phyloP scores from a whole-genome alignment of 352 stramenopile genomes.

The Globisporangium okanoganense region DNA sequence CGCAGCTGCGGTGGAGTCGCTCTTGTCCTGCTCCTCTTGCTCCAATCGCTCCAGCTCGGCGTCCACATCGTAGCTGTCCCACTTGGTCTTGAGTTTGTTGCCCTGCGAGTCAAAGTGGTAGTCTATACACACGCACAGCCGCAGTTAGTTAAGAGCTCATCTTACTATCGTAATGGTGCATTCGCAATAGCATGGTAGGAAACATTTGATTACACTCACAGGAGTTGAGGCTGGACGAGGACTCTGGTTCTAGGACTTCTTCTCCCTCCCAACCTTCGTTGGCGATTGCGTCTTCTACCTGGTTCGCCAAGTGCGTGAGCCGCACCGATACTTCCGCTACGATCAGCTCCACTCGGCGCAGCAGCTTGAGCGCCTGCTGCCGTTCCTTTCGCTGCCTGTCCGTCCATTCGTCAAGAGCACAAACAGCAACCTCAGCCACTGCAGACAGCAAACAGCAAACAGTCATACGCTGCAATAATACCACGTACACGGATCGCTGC shows the following conservation, averaged over 20 bases:
- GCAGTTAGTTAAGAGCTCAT: not conserved
- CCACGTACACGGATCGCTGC: slow-evolving; percentile 29
- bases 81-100: slow-evolving; percentile 87
- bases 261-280: slow-evolving; percentile 30
- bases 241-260: slow-evolving; percentile 19
- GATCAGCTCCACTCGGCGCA: slow-evolving; percentile 73
- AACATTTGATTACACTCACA: slow-evolving; percentile 38
- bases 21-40: slow-evolving; percentile 29
- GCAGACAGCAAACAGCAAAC: not conserved
- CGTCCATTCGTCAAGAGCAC: not conserved
- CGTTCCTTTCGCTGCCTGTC: slow-evolving; percentile 33
- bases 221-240: slow-evolving; percentile 54
- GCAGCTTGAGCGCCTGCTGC: slow-evolving; percentile 51
- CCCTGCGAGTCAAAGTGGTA: slow-evolving; percentile 85
- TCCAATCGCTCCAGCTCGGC: slow-evolving; percentile 72
- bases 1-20: not conserved
- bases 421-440: not conserved
- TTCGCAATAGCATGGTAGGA: not conserved
- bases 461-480: not conserved
- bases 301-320: slow-evolving; percentile 58
- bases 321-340: slow-evolving; percentile 59
- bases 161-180: not conserved
- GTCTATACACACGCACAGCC: slow-evolving; percentile 28
- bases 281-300: slow-evolving; percentile 56
- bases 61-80: slow-evolving; percentile 79